Evolutionary conservation across 148 eudicot species (phyloP), one percentile per base, ranked within the genome.

Genomic region (Rhododendron williamsianum): DNA sequence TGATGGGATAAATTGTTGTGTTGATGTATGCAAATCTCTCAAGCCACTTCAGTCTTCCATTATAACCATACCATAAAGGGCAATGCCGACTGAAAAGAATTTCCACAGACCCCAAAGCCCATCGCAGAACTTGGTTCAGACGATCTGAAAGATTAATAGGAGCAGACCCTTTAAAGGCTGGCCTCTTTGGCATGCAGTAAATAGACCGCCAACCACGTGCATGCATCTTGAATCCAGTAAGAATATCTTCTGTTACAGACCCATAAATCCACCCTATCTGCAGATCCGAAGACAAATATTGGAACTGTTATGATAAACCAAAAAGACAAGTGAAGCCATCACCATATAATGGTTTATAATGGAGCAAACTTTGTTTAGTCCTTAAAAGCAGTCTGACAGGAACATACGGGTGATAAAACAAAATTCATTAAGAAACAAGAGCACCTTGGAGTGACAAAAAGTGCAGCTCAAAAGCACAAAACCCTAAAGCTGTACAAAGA

Each of bases 251-350:
- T 74, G 98, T 94, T 16, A 94, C 97, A 78, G 97, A 94, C 52
- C 98, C 98, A 87, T 94, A 94, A 27, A 94, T 94, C 98, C 98
- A 94, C 84, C 98, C 98, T 27, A 94, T 94, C 95, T 94, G 94
- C 86, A 88, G n/a, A 86, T 23, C 63, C 51, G 48, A 25, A 48
- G 33, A 63, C 63, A 82, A 52, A 54, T 9, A 58, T 45, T 65
- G 45, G 73, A 36, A 69, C 19, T 36, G 19, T 48, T 71, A 46
- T 60, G 2, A 41, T 15, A 54, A 73, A 54, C 38, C 52, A 56
- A 16, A 76, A 36, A 18, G 67, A 76, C 0, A 16, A 69, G 30
- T n/a, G 56, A 33, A 60, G 4, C 35, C 15, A 46, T 19, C 51
- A 41, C 38, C 45, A 36, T 38, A 43, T 23, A 77, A 43, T 43